Evolutionary conservation across 768 basidiomycete genomes (phyloP), one percentile per base, ranked within the genome.

Genomic region (Tricholoma saponaceum): DNA sequence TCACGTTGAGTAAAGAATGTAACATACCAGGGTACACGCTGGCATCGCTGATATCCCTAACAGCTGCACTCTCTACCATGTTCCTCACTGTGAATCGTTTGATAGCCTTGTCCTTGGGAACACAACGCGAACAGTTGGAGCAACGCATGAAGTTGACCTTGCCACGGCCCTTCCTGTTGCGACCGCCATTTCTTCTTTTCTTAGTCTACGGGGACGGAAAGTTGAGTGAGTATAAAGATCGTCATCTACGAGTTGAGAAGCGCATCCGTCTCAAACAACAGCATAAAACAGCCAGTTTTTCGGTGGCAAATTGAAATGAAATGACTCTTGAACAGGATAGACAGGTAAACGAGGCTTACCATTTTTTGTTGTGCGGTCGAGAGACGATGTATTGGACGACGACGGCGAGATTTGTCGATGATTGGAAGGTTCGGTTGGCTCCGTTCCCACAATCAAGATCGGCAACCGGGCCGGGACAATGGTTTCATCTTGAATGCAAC

Each of bases 71-170:
- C 84, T 98, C 96, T 58, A 99, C 95, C 92, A 98, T 98, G 86
- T 99, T 99, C 77, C 95, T 87, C 70, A 98, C 96, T 37, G 95
- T 97, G 85, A 96, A 96, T 53, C 97, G 84, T 82, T 97, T 97
- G 89, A 98, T 97, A 64, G 96, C 96, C 85, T 98, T 98, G 83
- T 98, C 96, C 83, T 98, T 98, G 66, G 82, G 89, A 58, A 97
- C 95, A 73, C 92, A 95, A 66, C 97, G 91, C 70, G 93, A 93
- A 85, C 97, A 99, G 87, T 99, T 99, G 65, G 95, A 95, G 84
- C 97, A 99, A 69, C 97, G 90, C 72, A 99, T 84, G 74, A 91
- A 92, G 62, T 76, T 83, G 74, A 94, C 92, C 77, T 97, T 95
- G 74, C 96, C 97, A 70, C 97, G 94, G 69, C 95, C 94, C 74